Conservation (phyloP, 116 monocot species). For the Zostera marina region DNA sequence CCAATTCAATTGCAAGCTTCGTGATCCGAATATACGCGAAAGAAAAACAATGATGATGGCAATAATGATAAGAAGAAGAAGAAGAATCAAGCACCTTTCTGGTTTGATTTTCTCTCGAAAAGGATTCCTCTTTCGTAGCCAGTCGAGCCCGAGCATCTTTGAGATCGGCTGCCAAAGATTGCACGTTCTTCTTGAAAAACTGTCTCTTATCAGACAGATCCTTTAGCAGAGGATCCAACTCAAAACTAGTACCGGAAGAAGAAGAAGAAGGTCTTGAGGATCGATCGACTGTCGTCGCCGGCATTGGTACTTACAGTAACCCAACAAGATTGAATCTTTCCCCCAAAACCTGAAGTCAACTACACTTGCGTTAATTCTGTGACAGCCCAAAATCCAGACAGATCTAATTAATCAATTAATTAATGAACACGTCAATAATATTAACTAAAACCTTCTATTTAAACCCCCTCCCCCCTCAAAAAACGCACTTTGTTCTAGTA, state of each 20-base stretch:
- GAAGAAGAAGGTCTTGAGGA: neutral
- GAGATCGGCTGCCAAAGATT: constrained; percentile 62
- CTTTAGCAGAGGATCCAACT: constrained; percentile 73
- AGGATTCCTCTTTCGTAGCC: constrained; percentile 45
- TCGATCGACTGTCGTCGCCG: neutral
- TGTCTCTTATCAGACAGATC: constrained; percentile 85
- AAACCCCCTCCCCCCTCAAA: too few relatives aligned
- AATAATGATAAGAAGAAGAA: neutral
- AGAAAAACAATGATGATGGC: neutral
- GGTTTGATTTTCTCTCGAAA: constrained; percentile 22
- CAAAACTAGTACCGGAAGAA: constrained; percentile 10
- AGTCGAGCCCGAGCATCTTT: constrained; percentile 50
- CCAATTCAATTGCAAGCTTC: neutral
- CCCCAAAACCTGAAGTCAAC: too few relatives aligned
- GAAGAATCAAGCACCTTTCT: constrained; percentile 39
- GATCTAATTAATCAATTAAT: too few relatives aligned
- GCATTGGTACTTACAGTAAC: constrained; percentile 1
- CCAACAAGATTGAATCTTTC: neutral
- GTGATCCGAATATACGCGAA: neutral
- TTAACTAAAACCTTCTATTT: too few relatives aligned
- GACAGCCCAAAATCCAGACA: too few relatives aligned
- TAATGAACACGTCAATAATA: too few relatives aligned
- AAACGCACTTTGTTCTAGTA: too few relatives aligned
- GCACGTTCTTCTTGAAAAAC: constrained; percentile 52
- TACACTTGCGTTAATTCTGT: too few relatives aligned